Conservation (phyloP, 768 basidiomycete genomes). For the Tephrocybe sp. region DNA sequence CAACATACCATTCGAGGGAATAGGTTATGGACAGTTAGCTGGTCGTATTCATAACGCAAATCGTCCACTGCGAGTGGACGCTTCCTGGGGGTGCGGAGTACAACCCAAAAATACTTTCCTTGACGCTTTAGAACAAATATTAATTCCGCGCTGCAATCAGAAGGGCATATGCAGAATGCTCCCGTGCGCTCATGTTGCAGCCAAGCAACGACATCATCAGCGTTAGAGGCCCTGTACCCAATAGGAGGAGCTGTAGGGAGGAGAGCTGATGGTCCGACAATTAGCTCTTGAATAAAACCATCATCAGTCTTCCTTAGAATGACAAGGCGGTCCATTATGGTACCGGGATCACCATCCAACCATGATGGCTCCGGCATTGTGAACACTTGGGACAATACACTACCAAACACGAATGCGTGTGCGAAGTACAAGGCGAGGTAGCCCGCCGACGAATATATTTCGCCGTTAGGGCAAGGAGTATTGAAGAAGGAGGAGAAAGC, state of each 20-base stretch:
- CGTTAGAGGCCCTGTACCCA: background rate
- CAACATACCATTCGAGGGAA: background rate
- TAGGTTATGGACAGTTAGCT: background rate
- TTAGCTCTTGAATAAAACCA: background rate
- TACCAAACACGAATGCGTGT: background rate
- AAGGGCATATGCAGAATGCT: slow-evolving; percentile 2
- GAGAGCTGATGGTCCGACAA: slow-evolving; percentile 3
- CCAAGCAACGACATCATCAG: slow-evolving; percentile 3
- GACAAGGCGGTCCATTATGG: background rate
- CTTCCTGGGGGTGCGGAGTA: background rate
- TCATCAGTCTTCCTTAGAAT: background rate
- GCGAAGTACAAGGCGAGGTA: slow-evolving; percentile 1
- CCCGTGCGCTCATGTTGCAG: background rate
- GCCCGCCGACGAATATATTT: background rate
- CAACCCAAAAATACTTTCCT: background rate
- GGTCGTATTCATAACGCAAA: background rate
- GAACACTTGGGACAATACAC: background rate
- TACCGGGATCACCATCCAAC: background rate
- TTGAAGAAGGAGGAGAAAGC: background rate
- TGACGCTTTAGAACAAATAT: background rate
- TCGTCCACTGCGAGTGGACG: background rate
- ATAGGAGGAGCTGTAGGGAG: slow-evolving; percentile 1
- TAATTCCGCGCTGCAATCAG: background rate
- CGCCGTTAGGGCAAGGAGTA: background rate
- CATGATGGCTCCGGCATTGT: background rate